A percentile compares a stretch with the other conserved stretches of the same genome.
Evolutionary conservation across 208 protist species (phyloP).

Genomic region (Acanthamoeba sp.): DNA sequence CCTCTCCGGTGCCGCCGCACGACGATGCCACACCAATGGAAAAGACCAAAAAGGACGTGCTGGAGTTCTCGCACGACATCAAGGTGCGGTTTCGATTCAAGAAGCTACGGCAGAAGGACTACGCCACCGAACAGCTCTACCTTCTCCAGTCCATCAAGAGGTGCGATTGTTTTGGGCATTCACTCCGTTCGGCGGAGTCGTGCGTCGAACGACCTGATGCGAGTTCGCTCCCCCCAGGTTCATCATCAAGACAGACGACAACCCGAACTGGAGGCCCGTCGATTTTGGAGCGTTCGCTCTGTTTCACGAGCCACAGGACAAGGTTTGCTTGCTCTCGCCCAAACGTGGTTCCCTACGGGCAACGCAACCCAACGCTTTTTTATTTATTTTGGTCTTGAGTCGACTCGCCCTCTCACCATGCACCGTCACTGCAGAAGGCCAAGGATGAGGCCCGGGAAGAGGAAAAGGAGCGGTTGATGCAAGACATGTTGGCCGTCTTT

Average conservation of each 20-base stretch:
- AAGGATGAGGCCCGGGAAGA: not conserved
- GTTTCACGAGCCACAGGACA: not conserved
- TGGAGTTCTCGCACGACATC: conserved; percentile 12
- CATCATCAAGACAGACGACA: conserved; percentile 59
- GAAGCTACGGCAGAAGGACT: conserved; percentile 53
- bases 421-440: not conserved
- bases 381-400: no score
- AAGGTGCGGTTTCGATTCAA: conserved; percentile 61
- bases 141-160: conserved; percentile 16
- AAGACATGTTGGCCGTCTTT: conserved; percentile 20
- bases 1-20: not conserved
- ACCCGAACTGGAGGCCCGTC: conserved; percentile 37
- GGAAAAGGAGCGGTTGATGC: conserved; percentile 13
- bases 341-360: no score
- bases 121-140: conserved; percentile 24
- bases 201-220: not conserved
- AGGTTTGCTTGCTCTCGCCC: not conserved
- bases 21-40: not conserved
- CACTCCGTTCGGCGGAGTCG: not conserved
- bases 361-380: no score
- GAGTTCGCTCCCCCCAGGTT: not conserved
- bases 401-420: no score
- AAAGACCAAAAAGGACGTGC: not conserved
- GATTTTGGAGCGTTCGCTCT: conserved; percentile 54
- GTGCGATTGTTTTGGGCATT: not conserved